A percentile compares a stretch with the other conserved stretches of the same genome.
phyloP scores from a whole-genome alignment of 2,329 filamentous ascomycete species.

The Dothideomycetes sp. region DNA sequence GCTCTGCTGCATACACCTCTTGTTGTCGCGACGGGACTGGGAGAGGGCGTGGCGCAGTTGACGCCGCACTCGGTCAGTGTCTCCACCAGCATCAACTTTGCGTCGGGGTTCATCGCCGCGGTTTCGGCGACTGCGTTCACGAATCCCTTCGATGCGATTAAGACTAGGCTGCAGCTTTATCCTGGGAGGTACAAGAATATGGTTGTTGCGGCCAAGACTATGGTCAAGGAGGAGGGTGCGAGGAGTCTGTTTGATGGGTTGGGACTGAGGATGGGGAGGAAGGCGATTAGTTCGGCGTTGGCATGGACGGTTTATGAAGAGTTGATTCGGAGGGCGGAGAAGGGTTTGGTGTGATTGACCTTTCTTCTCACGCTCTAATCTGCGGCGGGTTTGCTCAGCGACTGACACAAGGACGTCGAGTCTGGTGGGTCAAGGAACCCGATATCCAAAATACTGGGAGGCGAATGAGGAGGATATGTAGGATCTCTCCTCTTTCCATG shows the following conservation, averaged over 20 bases:
- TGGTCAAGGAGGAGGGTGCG: constrained; percentile 72
- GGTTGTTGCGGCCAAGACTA: constrained; percentile 61
- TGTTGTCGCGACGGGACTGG: no score
- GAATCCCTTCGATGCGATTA: constrained; percentile 94
- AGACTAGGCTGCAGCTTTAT: constrained; percentile 87
- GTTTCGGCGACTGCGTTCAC: constrained; percentile 77
- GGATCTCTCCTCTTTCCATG: no score
- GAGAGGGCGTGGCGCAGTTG: no score
- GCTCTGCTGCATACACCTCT: no score
- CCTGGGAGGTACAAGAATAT: constrained; percentile 75
- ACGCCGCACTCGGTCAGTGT: constrained; percentile 16
- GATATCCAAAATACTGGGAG: no score
- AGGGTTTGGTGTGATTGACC: constrained; percentile 3
- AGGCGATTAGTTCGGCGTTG: constrained; percentile 85
- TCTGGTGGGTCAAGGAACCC: no score
- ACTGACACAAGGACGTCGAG: no score
- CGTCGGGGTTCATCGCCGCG: constrained; percentile 69
- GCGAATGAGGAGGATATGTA: no score
- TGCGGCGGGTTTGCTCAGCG: no score
- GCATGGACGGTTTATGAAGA: constrained; percentile 98
- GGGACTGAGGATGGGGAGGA: constrained; percentile 75
- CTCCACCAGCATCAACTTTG: constrained; percentile 69
- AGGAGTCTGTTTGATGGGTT: constrained; percentile 77
- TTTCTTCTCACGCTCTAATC: neutral
- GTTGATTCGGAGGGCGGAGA: constrained; percentile 63